Evolutionary conservation across 495 filamentous ascomycete genomes (phyloP).

Genomic region (Xylaria bambusicola): DNA sequence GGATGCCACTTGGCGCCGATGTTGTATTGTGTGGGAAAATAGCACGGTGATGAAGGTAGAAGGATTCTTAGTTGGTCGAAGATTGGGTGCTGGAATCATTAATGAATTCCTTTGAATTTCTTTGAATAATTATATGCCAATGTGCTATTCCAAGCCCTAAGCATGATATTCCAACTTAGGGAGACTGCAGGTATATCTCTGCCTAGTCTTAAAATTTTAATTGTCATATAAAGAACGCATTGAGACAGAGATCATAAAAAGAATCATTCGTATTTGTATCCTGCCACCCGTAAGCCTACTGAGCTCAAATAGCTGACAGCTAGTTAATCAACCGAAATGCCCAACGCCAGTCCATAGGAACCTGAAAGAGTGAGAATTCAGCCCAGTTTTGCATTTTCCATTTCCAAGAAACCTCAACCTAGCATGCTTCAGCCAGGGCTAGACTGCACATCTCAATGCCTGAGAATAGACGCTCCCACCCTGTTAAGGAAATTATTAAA

Average conservation of each 20-base stretch:
- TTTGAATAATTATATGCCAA: no score
- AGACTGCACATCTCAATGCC: not conserved
- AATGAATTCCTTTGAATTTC: no score
- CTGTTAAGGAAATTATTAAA: not conserved
- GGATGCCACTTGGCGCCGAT: slow-evolving; percentile 75
- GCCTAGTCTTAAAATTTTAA: no score
- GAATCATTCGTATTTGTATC: not conserved
- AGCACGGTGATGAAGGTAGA: slow-evolving; percentile 1
- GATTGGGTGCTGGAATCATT: no score
- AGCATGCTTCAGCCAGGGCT: not conserved
- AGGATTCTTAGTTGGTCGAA: no score
- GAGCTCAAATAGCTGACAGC: not conserved
- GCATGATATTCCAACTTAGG: no score
- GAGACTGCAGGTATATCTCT: no score
- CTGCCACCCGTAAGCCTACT: not conserved
- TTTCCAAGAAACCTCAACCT: not conserved
- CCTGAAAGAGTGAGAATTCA: not conserved
- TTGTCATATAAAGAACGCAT: no score
- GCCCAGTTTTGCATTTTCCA: slow-evolving; percentile 6
- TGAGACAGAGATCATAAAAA: no score
- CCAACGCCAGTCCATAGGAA: slow-evolving; percentile 6
- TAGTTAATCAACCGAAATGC: not conserved
- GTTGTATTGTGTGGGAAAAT: slow-evolving; percentile 74
- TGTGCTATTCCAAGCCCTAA: no score
- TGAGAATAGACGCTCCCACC: not conserved